Base-by-base conservation (phyloP, 2,329 filamentous ascomycete genomes). In the Cercospora sp. region DNA sequence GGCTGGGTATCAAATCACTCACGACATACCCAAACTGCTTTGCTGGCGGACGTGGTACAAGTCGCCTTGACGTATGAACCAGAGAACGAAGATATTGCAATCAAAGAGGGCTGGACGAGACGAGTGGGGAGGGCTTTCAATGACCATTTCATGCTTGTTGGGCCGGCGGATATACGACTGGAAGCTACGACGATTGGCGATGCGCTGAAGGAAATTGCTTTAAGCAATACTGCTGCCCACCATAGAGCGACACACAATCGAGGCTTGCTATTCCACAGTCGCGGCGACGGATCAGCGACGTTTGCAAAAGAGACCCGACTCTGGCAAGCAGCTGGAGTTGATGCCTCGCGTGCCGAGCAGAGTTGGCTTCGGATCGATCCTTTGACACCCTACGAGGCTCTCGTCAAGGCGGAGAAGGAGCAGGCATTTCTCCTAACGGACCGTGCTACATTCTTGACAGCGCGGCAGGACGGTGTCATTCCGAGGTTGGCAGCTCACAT, bases 1-100 rank as follows among this genome's bases (percentile, higher is more conserved):
- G 72, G 65, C 6, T 74, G 73, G 73, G 64, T 74, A 0, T 31
- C 64, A 3, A 75, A 75, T 65, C 73, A 74, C 36, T 72, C 67
- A 20, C 70, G 74, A 2, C 69, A 75, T 23, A 69, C 69, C 12
- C 74, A 74, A 31, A 65, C 74, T 7, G 74, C 73, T 5, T 57
- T 75, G 7, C 62, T 75, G 4, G 71, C 68, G 13, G 69, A 72
- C 51, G 42, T 72, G 1, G 70, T 74, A 23, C 70, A 75, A 36
- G 53, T 74, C 1, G 74, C 74, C 6, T 60, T 75, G 61, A 75
- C 74, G 0, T 75, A 75, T 39, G 74, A 75, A 58, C 74, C 69
- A 3, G 63, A 64, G 7, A 72, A 72, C 57, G 73, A 75, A 55
- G 66, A 69, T 16, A 8, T 73, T 3, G 60, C 72, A 1, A 64